Evolutionary conservation across 2,329 filamentous ascomycete species (phyloP).

Genomic region (Cordyceps farinosa): DNA sequence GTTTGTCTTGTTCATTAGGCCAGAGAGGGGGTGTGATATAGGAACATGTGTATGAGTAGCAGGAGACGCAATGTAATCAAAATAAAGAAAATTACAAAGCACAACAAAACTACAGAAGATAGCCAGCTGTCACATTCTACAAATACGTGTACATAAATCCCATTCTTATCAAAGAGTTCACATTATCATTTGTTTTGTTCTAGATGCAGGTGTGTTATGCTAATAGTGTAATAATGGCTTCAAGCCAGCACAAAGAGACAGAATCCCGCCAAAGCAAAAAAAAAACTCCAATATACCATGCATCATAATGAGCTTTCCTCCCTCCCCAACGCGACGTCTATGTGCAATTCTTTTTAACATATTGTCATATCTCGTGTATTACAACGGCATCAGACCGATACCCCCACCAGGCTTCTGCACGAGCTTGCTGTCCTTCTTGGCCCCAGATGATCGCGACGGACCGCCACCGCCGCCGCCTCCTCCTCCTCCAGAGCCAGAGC

Average conservation of each 20-base stretch:
- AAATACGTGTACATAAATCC: neutral
- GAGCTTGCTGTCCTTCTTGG: slow-evolving; percentile 29
- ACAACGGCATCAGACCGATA: slow-evolving; percentile 40
- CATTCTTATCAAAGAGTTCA: neutral
- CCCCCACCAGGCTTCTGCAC: slow-evolving; percentile 33
- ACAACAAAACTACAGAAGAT: too few relatives aligned
- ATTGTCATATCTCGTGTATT: slow-evolving; percentile 12
- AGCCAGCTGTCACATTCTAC: neutral
- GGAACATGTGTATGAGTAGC: too few relatives aligned
- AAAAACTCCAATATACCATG: slow-evolving; percentile 13
- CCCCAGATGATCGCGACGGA: slow-evolving; percentile 13
- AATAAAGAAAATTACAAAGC: too few relatives aligned
- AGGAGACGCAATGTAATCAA: too few relatives aligned
- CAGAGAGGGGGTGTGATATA: too few relatives aligned
- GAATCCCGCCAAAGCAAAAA: neutral
- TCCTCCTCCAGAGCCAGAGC: slow-evolving; percentile 17
- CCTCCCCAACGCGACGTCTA: neutral
- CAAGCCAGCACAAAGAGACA: neutral
- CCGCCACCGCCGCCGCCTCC: neutral
- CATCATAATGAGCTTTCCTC: neutral
- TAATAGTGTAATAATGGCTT: neutral
- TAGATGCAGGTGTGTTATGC: slow-evolving; percentile 4
- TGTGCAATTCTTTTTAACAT: neutral
- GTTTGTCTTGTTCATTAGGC: too few relatives aligned
- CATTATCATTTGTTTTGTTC: neutral